A percentile compares a stretch with the other conserved stretches of the same genome.
Conservation (phyloP, 176 grass and related monocot species). For the Ampelocalamus luodianensis region DNA sequence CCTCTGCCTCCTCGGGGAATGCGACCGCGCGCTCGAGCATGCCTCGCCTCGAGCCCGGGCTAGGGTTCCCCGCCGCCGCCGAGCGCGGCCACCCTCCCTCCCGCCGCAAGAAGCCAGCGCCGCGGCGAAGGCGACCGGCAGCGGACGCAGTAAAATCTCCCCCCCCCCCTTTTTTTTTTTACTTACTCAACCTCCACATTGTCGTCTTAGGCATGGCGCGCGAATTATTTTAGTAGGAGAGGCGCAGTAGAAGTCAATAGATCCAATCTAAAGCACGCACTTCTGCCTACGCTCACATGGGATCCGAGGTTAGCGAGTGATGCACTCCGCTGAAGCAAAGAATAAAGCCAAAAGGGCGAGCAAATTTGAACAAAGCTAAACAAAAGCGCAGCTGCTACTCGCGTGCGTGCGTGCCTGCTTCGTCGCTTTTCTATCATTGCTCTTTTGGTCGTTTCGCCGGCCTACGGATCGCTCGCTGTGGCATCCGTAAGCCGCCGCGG, state of each 20-base stretch:
- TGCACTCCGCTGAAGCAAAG: constrained; percentile 34
- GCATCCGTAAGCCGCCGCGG: constrained; percentile 8
- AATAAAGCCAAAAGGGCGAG: constrained; percentile 38
- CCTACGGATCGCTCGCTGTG: background rate
- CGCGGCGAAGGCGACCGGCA: constrained; percentile 39
- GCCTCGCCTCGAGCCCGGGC: constrained; percentile 57
- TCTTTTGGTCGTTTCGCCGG: constrained; percentile 36
- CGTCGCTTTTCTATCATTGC: constrained; percentile 55
- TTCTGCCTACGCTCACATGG: background rate
- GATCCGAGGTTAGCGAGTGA: constrained; percentile 36
- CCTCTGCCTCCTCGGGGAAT: constrained; percentile 55
- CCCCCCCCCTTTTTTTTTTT: background rate
- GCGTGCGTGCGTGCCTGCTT: background rate
- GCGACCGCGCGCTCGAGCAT: constrained; percentile 49
- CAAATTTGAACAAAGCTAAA: constrained; percentile 36
- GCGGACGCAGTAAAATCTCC: constrained; percentile 34
- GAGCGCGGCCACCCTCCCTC: constrained; percentile 24
- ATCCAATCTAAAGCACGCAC: constrained; percentile 39
- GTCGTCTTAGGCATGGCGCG: background rate
- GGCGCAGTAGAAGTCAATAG: constrained; percentile 46
- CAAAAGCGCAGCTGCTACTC: constrained; percentile 1
- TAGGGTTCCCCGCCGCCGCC: constrained; percentile 47
- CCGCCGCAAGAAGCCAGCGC: constrained; percentile 51
- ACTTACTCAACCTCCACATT: constrained; percentile 13
- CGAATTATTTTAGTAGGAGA: constrained; percentile 20